Conservation (phyloP, 1,284 basidiomycete genomes). For the Ganoderma sinense region DNA sequence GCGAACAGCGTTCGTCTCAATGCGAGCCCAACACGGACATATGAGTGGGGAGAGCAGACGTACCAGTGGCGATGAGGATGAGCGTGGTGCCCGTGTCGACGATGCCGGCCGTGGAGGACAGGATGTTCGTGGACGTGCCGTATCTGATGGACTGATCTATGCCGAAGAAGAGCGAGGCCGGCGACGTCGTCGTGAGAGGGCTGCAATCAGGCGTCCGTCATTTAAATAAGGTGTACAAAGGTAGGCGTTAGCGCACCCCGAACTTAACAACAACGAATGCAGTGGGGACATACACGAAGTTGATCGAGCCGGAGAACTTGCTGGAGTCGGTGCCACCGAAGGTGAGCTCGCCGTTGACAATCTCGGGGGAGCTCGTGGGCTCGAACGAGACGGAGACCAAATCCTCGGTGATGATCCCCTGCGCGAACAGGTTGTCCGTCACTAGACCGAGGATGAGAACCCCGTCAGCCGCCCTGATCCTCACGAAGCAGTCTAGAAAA, state of each 20-base stretch:
- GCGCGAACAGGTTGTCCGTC: conserved; percentile 45
- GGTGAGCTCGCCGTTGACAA: conserved; percentile 53
- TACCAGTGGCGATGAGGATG: conserved; percentile 46
- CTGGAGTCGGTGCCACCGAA: conserved; percentile 57
- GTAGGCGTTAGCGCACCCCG: neutral
- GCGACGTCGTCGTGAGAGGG: conserved; percentile 54
- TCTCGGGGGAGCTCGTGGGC: conserved; percentile 45
- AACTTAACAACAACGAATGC: too few species aligned
- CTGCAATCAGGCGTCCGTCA: conserved; percentile 35
- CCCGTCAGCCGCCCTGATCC: neutral
- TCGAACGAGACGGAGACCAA: conserved; percentile 58
- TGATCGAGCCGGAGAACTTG: conserved; percentile 53
- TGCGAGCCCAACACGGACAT: neutral
- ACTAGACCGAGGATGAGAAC: conserved; percentile 28
- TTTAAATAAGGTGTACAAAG: neutral
- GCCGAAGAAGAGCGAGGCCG: conserved; percentile 65
- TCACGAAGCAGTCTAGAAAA: neutral
- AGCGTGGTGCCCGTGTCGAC: conserved; percentile 64
- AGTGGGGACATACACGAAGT: conserved; percentile 49
- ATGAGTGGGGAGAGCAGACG: conserved; percentile 3
- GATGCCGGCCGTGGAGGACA: conserved; percentile 61
- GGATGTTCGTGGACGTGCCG: conserved; percentile 51
- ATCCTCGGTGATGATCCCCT: conserved; percentile 50
- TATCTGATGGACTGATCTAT: conserved; percentile 67
- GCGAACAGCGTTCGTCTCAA: neutral